Conservation (phyloP, 2,329 filamentous ascomycete genomes). For the Cercospora janseana region DNA sequence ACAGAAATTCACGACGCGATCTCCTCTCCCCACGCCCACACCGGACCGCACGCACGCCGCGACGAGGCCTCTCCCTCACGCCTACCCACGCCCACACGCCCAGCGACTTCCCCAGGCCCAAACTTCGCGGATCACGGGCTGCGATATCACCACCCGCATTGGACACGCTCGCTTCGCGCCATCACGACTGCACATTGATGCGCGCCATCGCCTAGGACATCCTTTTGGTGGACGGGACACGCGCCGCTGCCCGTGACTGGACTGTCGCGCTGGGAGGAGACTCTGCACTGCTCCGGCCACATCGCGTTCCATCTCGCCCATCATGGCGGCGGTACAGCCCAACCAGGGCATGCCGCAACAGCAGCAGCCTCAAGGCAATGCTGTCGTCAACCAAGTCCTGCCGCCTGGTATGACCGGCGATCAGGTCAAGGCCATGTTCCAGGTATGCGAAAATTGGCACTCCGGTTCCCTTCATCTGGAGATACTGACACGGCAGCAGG, state of each 20-base stretch:
- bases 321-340: constrained; percentile 34
- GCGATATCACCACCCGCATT: constrained; percentile 11
- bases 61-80: constrained; percentile 14
- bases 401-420: constrained; percentile 65
- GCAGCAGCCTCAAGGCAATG: constrained; percentile 24
- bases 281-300: constrained; percentile 10
- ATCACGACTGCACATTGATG: constrained; percentile 10
- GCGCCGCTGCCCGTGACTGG: constrained; percentile 24
- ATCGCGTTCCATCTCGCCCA: constrained; percentile 18
- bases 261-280: constrained; percentile 18
- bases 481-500: constrained; percentile 52
- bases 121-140: constrained; percentile 4
- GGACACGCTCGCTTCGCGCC: constrained; percentile 3
- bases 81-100: constrained; percentile 8
- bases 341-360: constrained; percentile 31
- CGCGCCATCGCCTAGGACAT: constrained; percentile 13
- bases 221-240: constrained; percentile 17
- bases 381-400: constrained; percentile 27
- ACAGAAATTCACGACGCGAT: constrained; percentile 4
- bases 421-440: constrained; percentile 71
- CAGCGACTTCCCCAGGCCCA: constrained; percentile 13
- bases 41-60: not conserved
- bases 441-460: constrained; percentile 50
- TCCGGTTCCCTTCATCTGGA: not conserved
- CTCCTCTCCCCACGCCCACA: constrained; percentile 3